Conservation (phyloP, 2,329 filamentous ascomycete species). For the Herpomyces periplanetae region DNA sequence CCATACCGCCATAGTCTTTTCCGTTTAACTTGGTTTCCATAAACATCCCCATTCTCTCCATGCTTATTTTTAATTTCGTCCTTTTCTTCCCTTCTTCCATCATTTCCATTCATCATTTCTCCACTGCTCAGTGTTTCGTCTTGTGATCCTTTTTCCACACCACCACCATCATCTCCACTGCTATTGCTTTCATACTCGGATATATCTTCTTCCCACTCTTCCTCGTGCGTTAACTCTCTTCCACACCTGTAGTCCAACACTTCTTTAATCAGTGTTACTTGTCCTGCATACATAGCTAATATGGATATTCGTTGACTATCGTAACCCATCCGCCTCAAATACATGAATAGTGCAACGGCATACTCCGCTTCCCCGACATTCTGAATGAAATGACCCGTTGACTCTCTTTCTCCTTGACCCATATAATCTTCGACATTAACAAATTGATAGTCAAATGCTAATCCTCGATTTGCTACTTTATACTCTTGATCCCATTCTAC, state of each 20-base stretch:
- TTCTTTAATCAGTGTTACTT: conserved; percentile 52
- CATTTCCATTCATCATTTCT: too few relatives aligned
- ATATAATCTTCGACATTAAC: conserved; percentile 84
- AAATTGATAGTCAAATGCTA: conserved; percentile 81
- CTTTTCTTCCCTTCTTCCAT: too few relatives aligned
- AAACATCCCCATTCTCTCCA: too few relatives aligned
- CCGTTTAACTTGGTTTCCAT: too few relatives aligned
- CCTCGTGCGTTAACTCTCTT: too few relatives aligned
- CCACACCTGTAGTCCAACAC: conserved; percentile 49
- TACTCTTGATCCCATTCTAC: conserved; percentile 31
- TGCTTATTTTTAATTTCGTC: too few relatives aligned
- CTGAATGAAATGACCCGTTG: conserved; percentile 72
- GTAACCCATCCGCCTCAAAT: conserved; percentile 84
- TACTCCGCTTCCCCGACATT: conserved; percentile 93
- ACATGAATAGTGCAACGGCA: conserved; percentile 71
- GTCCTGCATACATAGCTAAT: conserved; percentile 67
- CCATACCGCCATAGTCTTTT: conserved; percentile 63
- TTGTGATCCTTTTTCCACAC: too few relatives aligned
- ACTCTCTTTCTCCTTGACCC: conserved; percentile 49
- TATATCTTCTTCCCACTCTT: too few relatives aligned
- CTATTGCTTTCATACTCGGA: too few relatives aligned
- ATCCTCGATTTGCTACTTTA: conserved; percentile 46
- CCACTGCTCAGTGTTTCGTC: too few relatives aligned
- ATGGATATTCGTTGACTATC: conserved; percentile 50
- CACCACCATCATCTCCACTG: too few relatives aligned